Evolutionary conservation across 805 yeast genomes (phyloP).

Genomic region (Candida methanosorbosa): DNA sequence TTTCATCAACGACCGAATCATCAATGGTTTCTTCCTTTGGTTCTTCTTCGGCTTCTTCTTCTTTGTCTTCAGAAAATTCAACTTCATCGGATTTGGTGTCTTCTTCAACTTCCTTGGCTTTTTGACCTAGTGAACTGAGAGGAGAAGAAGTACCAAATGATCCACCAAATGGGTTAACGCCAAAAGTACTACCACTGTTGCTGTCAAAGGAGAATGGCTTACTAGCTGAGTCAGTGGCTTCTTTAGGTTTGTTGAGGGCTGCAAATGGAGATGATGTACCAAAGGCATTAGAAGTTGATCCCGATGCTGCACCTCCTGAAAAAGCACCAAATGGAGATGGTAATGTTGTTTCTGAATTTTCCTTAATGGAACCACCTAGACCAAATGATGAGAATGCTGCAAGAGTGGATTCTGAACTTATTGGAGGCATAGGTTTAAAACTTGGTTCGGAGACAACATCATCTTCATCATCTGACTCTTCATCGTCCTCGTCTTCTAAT

Average conservation of each 20-base stretch:
- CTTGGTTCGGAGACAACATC: background rate
- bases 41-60: background rate
- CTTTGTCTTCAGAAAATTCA: constrained; percentile 1
- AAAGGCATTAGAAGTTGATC: constrained; percentile 1
- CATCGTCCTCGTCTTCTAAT: background rate
- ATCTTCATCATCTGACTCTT: no score
- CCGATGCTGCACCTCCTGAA: no score
- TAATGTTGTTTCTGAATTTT: background rate
- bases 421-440: no score
- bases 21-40: constrained; percentile 1
- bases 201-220: no score
- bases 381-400: background rate
- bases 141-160: no score
- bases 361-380: background rate
- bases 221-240: no score
- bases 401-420: background rate
- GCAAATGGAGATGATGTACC: constrained; percentile 1
- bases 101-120: no score
- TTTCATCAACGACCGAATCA: background rate
- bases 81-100: no score
- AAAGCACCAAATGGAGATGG: constrained; percentile 1
- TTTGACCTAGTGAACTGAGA: no score
- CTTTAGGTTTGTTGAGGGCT: no score
- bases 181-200: no score
- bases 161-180: no score